Conservation (phyloP, 1,284 basidiomycete species). For the Vanrija pseudolonga region DNA sequence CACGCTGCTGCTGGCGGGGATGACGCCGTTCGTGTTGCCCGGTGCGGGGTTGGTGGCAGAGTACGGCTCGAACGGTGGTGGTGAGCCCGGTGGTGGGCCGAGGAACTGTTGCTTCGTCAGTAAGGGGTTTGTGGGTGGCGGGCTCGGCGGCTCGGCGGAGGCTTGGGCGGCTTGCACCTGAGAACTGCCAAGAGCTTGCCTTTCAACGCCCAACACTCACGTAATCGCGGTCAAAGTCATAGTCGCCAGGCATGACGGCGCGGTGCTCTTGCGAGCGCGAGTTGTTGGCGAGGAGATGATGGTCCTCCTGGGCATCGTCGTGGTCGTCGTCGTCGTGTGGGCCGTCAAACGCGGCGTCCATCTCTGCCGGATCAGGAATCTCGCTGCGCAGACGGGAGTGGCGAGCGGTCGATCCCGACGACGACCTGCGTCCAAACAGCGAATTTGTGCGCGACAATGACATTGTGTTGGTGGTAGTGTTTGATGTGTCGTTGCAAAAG, state of each 20-base stretch:
- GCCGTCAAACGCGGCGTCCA: slow-evolving; percentile 48
- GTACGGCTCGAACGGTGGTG: slow-evolving; percentile 63
- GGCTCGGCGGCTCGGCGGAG: too few relatives aligned
- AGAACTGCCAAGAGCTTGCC: too few relatives aligned
- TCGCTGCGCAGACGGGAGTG: slow-evolving; percentile 13
- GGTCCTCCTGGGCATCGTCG: slow-evolving; percentile 24
- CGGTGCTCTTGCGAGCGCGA: not conserved
- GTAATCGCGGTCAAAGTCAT: slow-evolving; percentile 80
- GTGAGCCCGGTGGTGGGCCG: slow-evolving; percentile 69
- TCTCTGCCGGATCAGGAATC: slow-evolving; percentile 44
- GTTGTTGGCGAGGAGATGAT: slow-evolving; percentile 4
- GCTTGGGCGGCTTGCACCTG: too few relatives aligned
- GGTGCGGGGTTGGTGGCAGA: slow-evolving; percentile 60
- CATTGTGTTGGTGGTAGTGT: slow-evolving; percentile 18
- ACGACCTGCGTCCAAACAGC: slow-evolving; percentile 14
- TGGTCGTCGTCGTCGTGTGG: slow-evolving; percentile 32
- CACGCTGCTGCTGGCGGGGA: slow-evolving; percentile 57
- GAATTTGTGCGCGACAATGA: slow-evolving; percentile 3
- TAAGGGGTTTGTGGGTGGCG: too few relatives aligned
- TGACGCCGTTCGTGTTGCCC: slow-evolving; percentile 74
- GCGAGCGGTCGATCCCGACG: slow-evolving; percentile 4
- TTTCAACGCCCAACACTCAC: slow-evolving; percentile 44
- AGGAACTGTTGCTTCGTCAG: slow-evolving; percentile 31
- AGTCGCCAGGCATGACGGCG: slow-evolving; percentile 52
- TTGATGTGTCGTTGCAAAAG: too few relatives aligned